A percentile compares a stretch with the other conserved stretches of the same genome.
phyloP scores from a whole-genome alignment of 2,329 filamentous ascomycete genomes.

The Gyromitra esculenta region DNA sequence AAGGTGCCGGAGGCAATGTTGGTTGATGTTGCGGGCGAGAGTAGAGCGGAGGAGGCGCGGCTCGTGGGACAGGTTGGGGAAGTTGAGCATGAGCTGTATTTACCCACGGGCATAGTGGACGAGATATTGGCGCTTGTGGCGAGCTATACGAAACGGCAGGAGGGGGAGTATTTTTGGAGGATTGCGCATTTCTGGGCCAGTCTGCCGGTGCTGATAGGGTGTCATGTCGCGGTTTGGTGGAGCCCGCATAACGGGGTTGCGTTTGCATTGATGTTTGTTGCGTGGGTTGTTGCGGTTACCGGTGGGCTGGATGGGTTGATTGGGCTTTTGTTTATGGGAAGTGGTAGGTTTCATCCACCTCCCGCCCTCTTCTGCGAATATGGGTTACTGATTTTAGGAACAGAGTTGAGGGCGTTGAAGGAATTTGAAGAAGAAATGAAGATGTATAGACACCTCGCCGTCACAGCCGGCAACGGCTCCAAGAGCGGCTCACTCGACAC shows the following conservation, averaged over 20 bases:
- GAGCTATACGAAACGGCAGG: slow-evolving; percentile 76
- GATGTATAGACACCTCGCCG: slow-evolving; percentile 61
- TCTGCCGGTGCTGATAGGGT: slow-evolving; percentile 74
- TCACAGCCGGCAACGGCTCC: slow-evolving; percentile 9
- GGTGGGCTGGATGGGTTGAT: slow-evolving; percentile 87
- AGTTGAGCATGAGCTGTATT: slow-evolving; percentile 56
- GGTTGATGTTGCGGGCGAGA: slow-evolving; percentile 48
- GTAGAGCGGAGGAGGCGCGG: slow-evolving; percentile 53
- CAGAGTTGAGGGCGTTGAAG: slow-evolving; percentile 79
- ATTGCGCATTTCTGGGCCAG: slow-evolving; percentile 77
- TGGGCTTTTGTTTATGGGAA: slow-evolving; percentile 84
- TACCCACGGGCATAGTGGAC: slow-evolving; percentile 70
- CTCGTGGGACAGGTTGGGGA: slow-evolving; percentile 44
- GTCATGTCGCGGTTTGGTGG: slow-evolving; percentile 87
- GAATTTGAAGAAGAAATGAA: slow-evolving; percentile 95
- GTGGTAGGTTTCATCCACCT: slow-evolving; percentile 58
- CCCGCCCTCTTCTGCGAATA: not conserved
- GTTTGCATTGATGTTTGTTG: slow-evolving; percentile 81
- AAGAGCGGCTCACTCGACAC: not conserved
- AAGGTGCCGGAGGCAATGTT: slow-evolving; percentile 39
- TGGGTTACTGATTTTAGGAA: slow-evolving; percentile 12
- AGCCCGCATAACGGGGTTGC: slow-evolving; percentile 77
- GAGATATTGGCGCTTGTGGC: slow-evolving; percentile 77
- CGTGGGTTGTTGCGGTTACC: slow-evolving; percentile 77
- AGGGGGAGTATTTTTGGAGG: slow-evolving; percentile 75